Base-by-base conservation (phyloP, 2,329 filamentous ascomycete genomes). In the Penicillium carneum region DNA sequence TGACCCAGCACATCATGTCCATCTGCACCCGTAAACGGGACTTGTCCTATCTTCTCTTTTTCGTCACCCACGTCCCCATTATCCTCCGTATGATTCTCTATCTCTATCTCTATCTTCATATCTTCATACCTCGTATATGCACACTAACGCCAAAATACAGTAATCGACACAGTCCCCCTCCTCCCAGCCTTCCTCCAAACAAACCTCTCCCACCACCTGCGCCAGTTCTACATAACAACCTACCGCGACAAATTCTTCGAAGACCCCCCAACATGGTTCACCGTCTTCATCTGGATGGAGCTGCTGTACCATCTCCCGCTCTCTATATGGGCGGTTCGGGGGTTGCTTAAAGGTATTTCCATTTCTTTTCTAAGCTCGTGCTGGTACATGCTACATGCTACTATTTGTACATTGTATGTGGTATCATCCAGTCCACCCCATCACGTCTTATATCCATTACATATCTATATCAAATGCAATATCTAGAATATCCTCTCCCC, bases 201-300 rank as follows among this genome's bases (percentile, higher is more conserved):
- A 0, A 55, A 75, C 0, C 79, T 85, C 71, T 82, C 87, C 68
- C 72, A 72, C 43, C 63, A 73, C 0, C 62, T 90, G 2, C 84
- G 85, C 60, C 69, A 76, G 2, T 89, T 79, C 75, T 89, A 90
- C 74, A 79, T 88, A 62, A 71, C 77, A 1, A 88, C 82, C 1
- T 89, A 88, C 72, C 80, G 82, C 14, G 88, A 90, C 70, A 84
- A 83, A 55, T 88, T 89, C 79, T 89, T 90, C 77, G 79, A 82
- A 36, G 70, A 78, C 8, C 81, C 86, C 12, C 87, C 87, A 41
- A 73, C 80, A 4, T 90, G 86, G 83, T 90, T 90, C 71, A 77
- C 76, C 11, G 65, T 79, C 14, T 87, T 86, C 70, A 81, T 83
- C 29, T 83, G 81, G 72, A 82, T 89, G 70, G 88, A 90, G 71